These are phyloP conservation scores for Lodderomyces margitis DNA, from an alignment of 1,139 yeast genomes.

Conservation along the genomic window DNA sequence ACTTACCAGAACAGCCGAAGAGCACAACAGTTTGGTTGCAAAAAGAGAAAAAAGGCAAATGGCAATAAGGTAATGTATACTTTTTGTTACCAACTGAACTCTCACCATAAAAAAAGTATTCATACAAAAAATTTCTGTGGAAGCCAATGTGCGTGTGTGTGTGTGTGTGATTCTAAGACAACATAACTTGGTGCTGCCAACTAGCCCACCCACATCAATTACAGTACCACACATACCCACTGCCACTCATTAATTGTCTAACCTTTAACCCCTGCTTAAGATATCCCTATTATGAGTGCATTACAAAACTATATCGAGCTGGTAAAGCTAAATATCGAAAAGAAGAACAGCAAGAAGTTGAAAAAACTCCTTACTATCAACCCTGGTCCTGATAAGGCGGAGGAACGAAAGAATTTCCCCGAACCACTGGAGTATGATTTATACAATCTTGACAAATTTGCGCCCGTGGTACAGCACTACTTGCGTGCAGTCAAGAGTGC, in stretches of 20 bases:
- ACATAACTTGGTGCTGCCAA: too few relatives aligned
- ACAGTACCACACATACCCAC: not conserved
- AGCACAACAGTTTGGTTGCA: too few relatives aligned
- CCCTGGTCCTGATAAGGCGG: slow-evolving; percentile 26
- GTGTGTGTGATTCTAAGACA: not conserved
- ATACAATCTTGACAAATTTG: slow-evolving; percentile 37
- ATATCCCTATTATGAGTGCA: not conserved
- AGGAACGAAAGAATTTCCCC: slow-evolving; percentile 26
- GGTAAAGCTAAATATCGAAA: not conserved
- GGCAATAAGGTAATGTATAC: too few relatives aligned
- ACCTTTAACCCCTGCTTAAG: not conserved
- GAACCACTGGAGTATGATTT: slow-evolving; percentile 43
- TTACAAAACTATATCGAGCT: not conserved
- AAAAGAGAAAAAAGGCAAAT: too few relatives aligned
- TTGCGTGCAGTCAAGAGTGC: slow-evolving; percentile 39
- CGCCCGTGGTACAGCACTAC: slow-evolving; percentile 34
- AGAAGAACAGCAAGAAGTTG: slow-evolving; percentile 22
- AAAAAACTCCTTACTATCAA: slow-evolving; percentile 32
- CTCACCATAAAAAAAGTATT: too few relatives aligned
- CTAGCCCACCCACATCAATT: not conserved
- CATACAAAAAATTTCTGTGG: too few relatives aligned
- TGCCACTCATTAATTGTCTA: too few relatives aligned
- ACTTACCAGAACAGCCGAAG: too few relatives aligned
- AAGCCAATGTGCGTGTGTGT: not conserved
- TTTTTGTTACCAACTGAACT: too few relatives aligned